A percentile compares a stretch with the other conserved stretches of the same genome.
Evolutionary conservation across 2,329 filamentous ascomycete species (phyloP).

Genomic region (Fusarium newnesense): DNA sequence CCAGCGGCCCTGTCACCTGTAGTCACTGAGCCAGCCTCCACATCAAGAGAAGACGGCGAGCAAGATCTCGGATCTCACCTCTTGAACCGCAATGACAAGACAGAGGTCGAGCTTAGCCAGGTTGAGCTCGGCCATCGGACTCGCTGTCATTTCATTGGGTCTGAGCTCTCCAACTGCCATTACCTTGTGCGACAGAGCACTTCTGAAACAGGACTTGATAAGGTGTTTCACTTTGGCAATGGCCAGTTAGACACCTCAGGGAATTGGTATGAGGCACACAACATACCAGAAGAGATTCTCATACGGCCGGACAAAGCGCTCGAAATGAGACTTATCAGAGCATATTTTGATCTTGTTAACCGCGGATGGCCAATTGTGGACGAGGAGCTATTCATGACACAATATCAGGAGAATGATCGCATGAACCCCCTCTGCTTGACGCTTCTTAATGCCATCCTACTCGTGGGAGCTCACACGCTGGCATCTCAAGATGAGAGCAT

Average conservation of each 20-base stretch:
- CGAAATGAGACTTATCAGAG: background rate
- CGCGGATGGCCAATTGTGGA: constrained; percentile 15
- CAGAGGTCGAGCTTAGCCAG: background rate
- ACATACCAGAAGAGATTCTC: background rate
- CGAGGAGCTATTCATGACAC: constrained; percentile 10
- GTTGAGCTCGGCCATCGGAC: constrained; percentile 8
- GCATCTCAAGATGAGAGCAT: background rate
- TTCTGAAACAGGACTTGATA: background rate
- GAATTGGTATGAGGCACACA: background rate
- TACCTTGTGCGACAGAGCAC: constrained; percentile 3
- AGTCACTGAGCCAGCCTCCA: rapidly evolving
- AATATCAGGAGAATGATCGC: background rate
- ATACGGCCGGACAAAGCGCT: background rate
- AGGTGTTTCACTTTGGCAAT: constrained; percentile 11
- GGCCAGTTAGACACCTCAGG: background rate
- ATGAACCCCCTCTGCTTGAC: constrained; percentile 2
- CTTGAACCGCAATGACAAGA: background rate
- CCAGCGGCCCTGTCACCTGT: background rate
- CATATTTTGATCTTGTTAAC: constrained; percentile 1
- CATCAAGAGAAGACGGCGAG: background rate
- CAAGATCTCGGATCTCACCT: background rate
- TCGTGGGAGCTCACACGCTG: constrained; percentile 8
- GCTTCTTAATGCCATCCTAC: constrained; percentile 5
- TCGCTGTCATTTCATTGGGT: constrained; percentile 10
- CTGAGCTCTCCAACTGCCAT: background rate